These are phyloP conservation scores for Lentinus tigrinus DNA, from an alignment of 768 basidiomycete species.

Conservation along the genomic window DNA sequence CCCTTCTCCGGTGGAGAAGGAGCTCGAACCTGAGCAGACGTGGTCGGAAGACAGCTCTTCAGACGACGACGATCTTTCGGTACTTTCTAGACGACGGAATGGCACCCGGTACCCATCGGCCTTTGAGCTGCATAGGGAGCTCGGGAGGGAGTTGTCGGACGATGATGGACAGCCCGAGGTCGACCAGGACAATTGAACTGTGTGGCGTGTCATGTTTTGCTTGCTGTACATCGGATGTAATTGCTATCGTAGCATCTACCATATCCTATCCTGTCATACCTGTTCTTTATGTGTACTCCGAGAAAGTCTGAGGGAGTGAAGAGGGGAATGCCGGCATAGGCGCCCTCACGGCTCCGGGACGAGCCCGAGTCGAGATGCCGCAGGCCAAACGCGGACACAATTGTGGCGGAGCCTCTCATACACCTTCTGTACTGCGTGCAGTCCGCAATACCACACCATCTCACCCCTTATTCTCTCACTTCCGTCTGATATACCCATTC, in stretches of 20 bases:
- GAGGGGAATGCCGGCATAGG: too few relatives aligned
- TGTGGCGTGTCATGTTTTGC: background rate
- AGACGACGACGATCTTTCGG: constrained; percentile 26
- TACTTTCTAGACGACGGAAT: constrained; percentile 18
- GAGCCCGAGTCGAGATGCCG: too few relatives aligned
- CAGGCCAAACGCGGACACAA: background rate
- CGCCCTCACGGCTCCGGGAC: background rate
- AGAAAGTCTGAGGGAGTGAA: too few relatives aligned
- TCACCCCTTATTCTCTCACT: background rate
- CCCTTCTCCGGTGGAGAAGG: background rate
- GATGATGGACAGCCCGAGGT: constrained; percentile 2
- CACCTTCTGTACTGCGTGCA: background rate
- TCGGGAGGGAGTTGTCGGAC: constrained; percentile 9
- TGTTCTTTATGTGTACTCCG: too few relatives aligned
- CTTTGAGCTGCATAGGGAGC: constrained; percentile 14
- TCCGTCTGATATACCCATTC: background rate
- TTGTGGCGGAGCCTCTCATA: background rate
- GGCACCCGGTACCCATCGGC: constrained; percentile 11
- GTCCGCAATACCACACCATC: background rate
- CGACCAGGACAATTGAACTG: constrained; percentile 3
- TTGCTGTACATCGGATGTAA: background rate
- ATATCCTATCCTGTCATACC: too few relatives aligned
- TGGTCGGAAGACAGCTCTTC: constrained; percentile 29
- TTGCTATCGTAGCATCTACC: background rate
- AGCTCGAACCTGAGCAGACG: constrained; percentile 4